Evolutionary conservation across 805 yeast species (phyloP), one percentile per base, ranked within the genome.

Genomic region (Sugiyamaella marilandica): DNA sequence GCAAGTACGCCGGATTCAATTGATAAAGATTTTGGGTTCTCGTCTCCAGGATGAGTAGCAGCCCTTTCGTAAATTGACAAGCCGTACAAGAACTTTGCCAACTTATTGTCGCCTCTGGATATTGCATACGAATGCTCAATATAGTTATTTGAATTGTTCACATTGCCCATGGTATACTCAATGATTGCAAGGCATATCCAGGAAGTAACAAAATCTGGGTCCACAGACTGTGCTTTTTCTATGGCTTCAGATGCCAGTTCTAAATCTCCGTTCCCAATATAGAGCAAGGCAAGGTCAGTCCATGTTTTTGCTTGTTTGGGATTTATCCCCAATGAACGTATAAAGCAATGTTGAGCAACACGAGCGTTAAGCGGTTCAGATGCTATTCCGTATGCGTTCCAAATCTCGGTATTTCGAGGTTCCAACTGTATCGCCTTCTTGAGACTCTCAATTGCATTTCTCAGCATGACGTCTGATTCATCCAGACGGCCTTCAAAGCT

Each of bases 321-420:
- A 46, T 87, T 84, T 37, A 90, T 68, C 0, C 87, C 75, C 1
- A 83, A 70, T 0, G 97, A 91, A 57, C 87, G 85, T 60, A 94
- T 86, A 61, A 87, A 88, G 66, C 97, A 89, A 70, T 94, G 99
- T 68, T 94, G 99, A 0, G 97, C 75, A 5, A 88, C 85, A 46
- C 79, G 77, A 0, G 92, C 83, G 58, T 82, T 85, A 2, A 74
- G 68, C 2, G 80, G 70, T 51, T 83, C 75, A 7, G 88, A 80
- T 0, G 90, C 85, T 52, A 85, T 77, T 11, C 98, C 99, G 29
- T 92, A 73, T 0, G 87, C 84, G 50, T 80, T 74, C 99, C 99
- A 94, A 53, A 82, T 82, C 16, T 78, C 82, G 1, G 85, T 73
- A 56, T 85, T 86, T 53, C 77, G 79, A 4, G 84, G 76, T 65